Conservation (phyloP, 2,329 filamentous ascomycete species). For the Periconia sp. region DNA sequence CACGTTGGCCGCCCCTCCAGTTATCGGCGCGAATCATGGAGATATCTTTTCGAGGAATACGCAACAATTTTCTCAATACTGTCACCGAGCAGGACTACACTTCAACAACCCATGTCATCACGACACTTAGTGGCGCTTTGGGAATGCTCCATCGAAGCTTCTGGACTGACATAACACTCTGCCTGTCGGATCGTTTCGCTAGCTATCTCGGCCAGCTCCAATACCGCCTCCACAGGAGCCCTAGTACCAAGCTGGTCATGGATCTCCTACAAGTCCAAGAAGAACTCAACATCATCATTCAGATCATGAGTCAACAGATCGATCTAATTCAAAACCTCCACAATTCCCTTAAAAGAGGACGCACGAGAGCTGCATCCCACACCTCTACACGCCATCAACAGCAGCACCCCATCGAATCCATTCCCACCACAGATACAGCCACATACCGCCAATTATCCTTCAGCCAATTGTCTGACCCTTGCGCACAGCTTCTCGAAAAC, state of each 20-base stretch:
- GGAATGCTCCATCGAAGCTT: slow-evolving; percentile 49
- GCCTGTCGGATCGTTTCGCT: slow-evolving; percentile 46
- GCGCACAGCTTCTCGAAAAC: slow-evolving; percentile 44
- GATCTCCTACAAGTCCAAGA: slow-evolving; percentile 49
- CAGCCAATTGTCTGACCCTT: slow-evolving; percentile 39
- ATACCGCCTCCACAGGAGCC: slow-evolving; percentile 45
- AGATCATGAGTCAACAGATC: slow-evolving; percentile 47
- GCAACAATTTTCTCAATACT: slow-evolving; percentile 41
- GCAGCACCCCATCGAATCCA: slow-evolving; percentile 9
- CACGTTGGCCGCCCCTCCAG: slow-evolving; percentile 46
- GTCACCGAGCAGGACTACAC: slow-evolving; percentile 41
- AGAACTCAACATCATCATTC: slow-evolving; percentile 49
- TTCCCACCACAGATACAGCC: slow-evolving; percentile 25
- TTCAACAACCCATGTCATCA: slow-evolving; percentile 40
- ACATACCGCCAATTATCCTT: slow-evolving; percentile 44
- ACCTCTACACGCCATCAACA: slow-evolving; percentile 12
- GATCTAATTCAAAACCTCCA: slow-evolving; percentile 40
- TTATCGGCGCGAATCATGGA: slow-evolving; percentile 44
- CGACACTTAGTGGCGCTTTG: slow-evolving; percentile 43
- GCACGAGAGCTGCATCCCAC: slow-evolving; percentile 8
- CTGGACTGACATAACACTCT: slow-evolving; percentile 46
- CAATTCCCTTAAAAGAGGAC: slow-evolving; percentile 9
- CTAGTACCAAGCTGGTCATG: slow-evolving; percentile 49
- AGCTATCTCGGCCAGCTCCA: slow-evolving; percentile 47
- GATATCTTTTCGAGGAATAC: slow-evolving; percentile 45